phyloP scores from a whole-genome alignment of 2,329 filamentous ascomycete genomes.

The Pseudogymnoascus sp. region DNA sequence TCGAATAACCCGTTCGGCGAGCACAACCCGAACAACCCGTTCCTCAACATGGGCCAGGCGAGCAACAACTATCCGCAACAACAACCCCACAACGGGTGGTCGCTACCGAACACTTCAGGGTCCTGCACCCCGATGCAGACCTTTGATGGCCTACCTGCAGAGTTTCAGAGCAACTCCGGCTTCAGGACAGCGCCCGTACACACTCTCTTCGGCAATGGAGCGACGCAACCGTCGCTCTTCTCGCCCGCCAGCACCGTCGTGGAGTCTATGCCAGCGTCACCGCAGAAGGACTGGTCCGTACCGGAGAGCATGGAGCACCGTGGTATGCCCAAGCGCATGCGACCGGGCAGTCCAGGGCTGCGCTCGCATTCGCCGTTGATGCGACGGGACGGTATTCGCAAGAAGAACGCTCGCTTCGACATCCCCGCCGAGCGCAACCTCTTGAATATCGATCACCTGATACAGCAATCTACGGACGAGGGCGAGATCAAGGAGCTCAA shows the following conservation, averaged over 20 bases:
- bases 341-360: conserved; percentile 57
- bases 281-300: conserved; percentile 51
- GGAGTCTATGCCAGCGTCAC: conserved; percentile 45
- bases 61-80: conserved; percentile 27
- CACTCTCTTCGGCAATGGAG: conserved; percentile 47
- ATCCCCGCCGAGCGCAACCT: conserved; percentile 91
- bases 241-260: conserved; percentile 39
- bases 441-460: conserved; percentile 89
- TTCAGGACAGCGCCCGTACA: conserved; percentile 46
- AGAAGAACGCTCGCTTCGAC: conserved; percentile 98
- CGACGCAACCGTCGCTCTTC: conserved; percentile 46
- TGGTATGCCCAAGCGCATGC: conserved; percentile 51
- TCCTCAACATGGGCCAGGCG: conserved; percentile 35
- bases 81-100: conserved; percentile 39
- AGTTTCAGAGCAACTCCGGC: conserved; percentile 46
- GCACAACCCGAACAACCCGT: conserved; percentile 53
- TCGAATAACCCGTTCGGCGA: conserved; percentile 57
- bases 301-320: conserved; percentile 41
- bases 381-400: conserved; percentile 60
- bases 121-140: conserved; percentile 67
- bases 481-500: conserved; percentile 96
- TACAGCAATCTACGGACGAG: conserved; percentile 79
- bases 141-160: conserved; percentile 54
- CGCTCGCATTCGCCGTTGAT: conserved; percentile 67
- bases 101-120: conserved; percentile 55